These are phyloP conservation scores for Sequoiadendron giganteum DNA, from an alignment of 75 land plant species.

Conservation along the genomic window DNA sequence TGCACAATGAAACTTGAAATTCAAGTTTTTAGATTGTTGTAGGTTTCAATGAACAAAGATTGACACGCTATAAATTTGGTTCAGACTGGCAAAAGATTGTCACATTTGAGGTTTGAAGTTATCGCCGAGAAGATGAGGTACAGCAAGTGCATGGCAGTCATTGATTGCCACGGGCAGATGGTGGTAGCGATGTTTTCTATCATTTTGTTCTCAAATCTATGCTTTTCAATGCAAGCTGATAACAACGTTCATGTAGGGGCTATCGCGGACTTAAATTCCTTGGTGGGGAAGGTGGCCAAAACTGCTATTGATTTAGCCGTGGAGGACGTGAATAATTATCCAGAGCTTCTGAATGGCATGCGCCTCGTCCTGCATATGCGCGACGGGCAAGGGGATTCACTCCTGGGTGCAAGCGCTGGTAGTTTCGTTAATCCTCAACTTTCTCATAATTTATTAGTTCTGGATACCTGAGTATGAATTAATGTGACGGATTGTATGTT, in stretches of 20 bases:
- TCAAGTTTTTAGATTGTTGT: too few relatives aligned
- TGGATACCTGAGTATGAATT: too few relatives aligned
- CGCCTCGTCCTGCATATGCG: constrained; percentile 25
- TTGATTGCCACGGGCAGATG: too few relatives aligned
- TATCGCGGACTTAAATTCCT: neutral
- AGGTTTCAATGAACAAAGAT: too few relatives aligned
- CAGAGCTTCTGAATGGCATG: neutral
- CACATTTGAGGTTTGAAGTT: too few relatives aligned
- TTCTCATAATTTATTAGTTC: too few relatives aligned
- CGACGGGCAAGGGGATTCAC: constrained; percentile 25
- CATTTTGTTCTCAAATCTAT: neutral
- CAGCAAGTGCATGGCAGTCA: too few relatives aligned
- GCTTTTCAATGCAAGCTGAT: neutral
- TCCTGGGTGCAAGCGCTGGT: constrained; percentile 54
- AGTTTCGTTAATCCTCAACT: neutral
- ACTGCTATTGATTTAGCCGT: neutral
- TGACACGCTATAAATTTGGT: too few relatives aligned
- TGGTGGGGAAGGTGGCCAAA: neutral
- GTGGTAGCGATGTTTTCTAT: neutral
- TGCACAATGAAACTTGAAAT: too few relatives aligned
- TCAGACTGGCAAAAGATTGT: too few relatives aligned
- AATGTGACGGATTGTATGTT: neutral
- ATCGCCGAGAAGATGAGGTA: too few relatives aligned
- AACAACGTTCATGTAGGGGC: neutral
- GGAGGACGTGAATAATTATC: neutral